A percentile compares a stretch with the other conserved stretches of the same genome.
These are phyloP conservation scores for Xylariaceae sp. DNA, from an alignment of 2,329 filamentous ascomycete species.

Conservation along the genomic window DNA sequence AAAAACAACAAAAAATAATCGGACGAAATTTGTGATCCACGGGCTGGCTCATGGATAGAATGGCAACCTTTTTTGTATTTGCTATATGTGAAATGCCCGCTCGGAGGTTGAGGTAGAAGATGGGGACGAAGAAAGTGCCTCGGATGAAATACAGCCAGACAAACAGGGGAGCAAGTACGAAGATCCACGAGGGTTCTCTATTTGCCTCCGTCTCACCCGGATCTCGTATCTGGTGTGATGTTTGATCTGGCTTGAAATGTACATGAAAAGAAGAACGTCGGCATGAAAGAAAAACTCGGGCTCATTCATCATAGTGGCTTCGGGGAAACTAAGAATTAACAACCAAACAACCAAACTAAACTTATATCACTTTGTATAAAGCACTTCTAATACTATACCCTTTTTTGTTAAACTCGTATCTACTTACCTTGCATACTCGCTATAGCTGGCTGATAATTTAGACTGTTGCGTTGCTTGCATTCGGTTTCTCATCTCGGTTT, in stretches of 20 bases:
- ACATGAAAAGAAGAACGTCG: constrained; percentile 7
- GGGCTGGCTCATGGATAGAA: constrained; percentile 22
- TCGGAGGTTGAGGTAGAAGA: background rate
- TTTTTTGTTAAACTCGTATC: constrained; percentile 21
- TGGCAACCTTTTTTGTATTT: constrained; percentile 5
- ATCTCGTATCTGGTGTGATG: background rate
- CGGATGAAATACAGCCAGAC: constrained; percentile 6
- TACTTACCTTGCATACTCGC: too few relatives aligned
- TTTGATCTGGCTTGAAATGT: constrained; percentile 3
- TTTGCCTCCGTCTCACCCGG: constrained; percentile 1
- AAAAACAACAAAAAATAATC: background rate
- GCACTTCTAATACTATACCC: constrained; percentile 22
- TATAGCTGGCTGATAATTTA: too few relatives aligned
- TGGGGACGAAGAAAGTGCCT: background rate
- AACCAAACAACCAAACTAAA: constrained; percentile 27
- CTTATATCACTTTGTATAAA: constrained; percentile 27
- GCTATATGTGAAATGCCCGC: constrained; percentile 2
- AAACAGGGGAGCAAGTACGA: constrained; percentile 3
- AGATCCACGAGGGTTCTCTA: constrained; percentile 1
- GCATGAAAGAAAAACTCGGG: constrained; percentile 7
- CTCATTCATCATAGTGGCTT: constrained; percentile 12
- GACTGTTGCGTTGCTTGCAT: too few relatives aligned
- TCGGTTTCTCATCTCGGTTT: too few relatives aligned
- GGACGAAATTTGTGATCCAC: constrained; percentile 9
- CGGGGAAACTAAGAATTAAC: constrained; percentile 22